These are phyloP conservation scores for Aureobasidium sp. DNA, from an alignment of 2,329 filamentous ascomycete species.

Conservation along the genomic window DNA sequence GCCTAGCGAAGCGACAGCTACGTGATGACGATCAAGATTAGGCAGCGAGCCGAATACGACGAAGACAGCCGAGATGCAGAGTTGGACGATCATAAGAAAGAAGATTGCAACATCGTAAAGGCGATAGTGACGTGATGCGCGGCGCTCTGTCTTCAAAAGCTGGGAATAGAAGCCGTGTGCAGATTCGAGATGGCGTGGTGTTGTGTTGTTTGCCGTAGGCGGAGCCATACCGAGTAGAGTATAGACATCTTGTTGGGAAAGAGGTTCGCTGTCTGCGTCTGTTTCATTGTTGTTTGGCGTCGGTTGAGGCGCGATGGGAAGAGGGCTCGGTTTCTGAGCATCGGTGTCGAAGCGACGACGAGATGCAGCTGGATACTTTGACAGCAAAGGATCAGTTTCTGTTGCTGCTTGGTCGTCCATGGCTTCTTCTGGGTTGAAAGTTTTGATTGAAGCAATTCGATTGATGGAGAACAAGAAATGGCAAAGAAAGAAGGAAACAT, in stretches of 20 bases:
- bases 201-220: constrained; percentile 18
- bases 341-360: not conserved
- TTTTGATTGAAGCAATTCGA: not conserved
- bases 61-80: constrained; percentile 29
- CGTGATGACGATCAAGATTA: constrained; percentile 21
- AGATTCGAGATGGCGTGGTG: constrained; percentile 23
- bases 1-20: constrained; percentile 27
- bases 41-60: constrained; percentile 29
- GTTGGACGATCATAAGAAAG: constrained; percentile 27
- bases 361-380: constrained; percentile 3
- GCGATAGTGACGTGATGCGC: constrained; percentile 25
- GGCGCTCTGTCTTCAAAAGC: constrained; percentile 19
- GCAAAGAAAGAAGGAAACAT: not conserved
- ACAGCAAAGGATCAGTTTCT: constrained; percentile 7
- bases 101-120: constrained; percentile 27
- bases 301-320: not conserved
- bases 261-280: constrained; percentile 21
- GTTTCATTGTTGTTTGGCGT: constrained; percentile 19
- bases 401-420: not conserved
- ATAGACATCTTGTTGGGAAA: constrained; percentile 24
- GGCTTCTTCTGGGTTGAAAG: not conserved
- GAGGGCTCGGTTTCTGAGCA: not conserved
- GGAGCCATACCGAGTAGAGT: constrained; percentile 26
- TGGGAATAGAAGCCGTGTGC: constrained; percentile 24
- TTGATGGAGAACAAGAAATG: not conserved